Base-by-base conservation (phyloP, 2,329 filamentous ascomycete genomes). In the Colletotrichum eremochloae region DNA sequence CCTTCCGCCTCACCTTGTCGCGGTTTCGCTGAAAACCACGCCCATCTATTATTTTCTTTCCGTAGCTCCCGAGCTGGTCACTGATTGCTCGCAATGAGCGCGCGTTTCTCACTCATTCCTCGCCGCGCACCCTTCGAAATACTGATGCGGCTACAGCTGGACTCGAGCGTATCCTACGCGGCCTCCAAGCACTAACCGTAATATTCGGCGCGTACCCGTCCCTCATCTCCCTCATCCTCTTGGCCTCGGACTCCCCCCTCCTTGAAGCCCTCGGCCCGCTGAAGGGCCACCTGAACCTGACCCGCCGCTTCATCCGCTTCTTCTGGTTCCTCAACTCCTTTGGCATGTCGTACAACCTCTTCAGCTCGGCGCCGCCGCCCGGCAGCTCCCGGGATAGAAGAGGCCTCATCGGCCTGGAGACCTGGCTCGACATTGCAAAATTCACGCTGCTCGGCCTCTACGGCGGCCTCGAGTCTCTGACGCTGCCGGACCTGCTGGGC, bases 251-350 rank as follows among this genome's bases (percentile, higher is more conserved):
- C 20, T 48, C 36, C 0, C 38, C 65, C 20, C 0, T 24, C 42
- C 42, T 73, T 31, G 66, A 78, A 11, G 79, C 81, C 42, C 80
- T 85, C 40, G 67, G 75, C 46, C 63, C 75, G 5, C 76, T 89
- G 24, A 82, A 82, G 71, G 73, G 77, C 56, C 83, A 82, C 50
- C 77, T 90, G 66, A 86, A 84, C 73, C 77, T 88, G 55, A 81
- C 82, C 24, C 86, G 93, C 48, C 88, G 92, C 31, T 90, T 89
- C 80, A 86, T 94, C 78, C 89, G 93, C 15, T 83, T 93, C 69
- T 92, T 93, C 79, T 90, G 91, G 76, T 94, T 92, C 78, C 81
- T 93, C 64, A 89, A 90, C 57, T 86, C 85, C 61, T 91, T 93
- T 75, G 78, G 83, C 33, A 78, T 82, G 2, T 88, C 90, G 1